Conservation (phyloP, 2,329 filamentous ascomycete species). For the Fusarium keratoplasticum region DNA sequence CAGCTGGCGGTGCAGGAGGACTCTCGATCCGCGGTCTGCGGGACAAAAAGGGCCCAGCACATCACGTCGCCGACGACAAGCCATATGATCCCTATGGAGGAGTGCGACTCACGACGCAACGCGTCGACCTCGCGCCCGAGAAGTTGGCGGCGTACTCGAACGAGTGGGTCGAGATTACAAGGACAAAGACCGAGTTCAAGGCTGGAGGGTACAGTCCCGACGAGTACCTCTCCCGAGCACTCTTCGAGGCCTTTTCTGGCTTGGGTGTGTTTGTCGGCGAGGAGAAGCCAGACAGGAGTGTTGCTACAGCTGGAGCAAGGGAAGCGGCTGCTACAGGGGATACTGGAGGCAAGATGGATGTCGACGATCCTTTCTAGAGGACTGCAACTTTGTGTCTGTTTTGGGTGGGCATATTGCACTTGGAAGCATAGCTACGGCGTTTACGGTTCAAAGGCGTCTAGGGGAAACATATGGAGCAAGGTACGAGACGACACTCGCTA, state of each 20-base stretch:
- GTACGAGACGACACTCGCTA: slow-evolving; percentile 1
- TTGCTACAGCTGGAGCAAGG: slow-evolving; percentile 49
- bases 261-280: slow-evolving; percentile 89
- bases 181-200: slow-evolving; percentile 72
- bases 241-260: slow-evolving; percentile 92
- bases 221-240: slow-evolving; percentile 83
- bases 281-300: slow-evolving; percentile 65
- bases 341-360: slow-evolving; percentile 57
- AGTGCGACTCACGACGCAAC: slow-evolving; percentile 73
- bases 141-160: slow-evolving; percentile 76
- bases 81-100: slow-evolving; percentile 93
- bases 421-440: slow-evolving; percentile 44
- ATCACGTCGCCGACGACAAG: slow-evolving; percentile 65
- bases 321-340: slow-evolving; percentile 50
- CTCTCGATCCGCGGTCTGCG: slow-evolving; percentile 85
- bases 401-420: not conserved
- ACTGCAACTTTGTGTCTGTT: not conserved
- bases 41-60: slow-evolving; percentile 58
- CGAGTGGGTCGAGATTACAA: slow-evolving; percentile 75
- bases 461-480: not conserved
- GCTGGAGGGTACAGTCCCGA: slow-evolving; percentile 86
- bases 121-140: slow-evolving; percentile 69
- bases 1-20: slow-evolving; percentile 42
- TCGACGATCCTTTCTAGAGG: slow-evolving; percentile 59
- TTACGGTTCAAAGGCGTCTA: slow-evolving; percentile 18